phyloP scores from a whole-genome alignment of 306 rosid genomes.

The Gastrolobium bilobum region DNA sequence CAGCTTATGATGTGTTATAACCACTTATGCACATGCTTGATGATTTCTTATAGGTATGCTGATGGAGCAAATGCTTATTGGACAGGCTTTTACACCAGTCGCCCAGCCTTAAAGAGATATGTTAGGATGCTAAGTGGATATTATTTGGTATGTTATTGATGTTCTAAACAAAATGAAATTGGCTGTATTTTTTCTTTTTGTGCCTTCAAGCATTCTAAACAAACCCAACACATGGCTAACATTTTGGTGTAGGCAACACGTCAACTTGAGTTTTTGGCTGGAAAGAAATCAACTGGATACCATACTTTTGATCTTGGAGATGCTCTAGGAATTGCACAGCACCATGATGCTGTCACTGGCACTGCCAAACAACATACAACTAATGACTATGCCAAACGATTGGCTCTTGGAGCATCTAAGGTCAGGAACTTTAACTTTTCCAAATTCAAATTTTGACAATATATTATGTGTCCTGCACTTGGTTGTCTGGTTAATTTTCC shows the following conservation, averaged over 20 bases:
- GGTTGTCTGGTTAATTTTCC: conserved; percentile 22
- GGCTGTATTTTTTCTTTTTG: conserved; percentile 11
- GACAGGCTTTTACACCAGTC: conserved; percentile 91
- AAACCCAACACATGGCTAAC: conserved; percentile 10
- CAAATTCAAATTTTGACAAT: not conserved
- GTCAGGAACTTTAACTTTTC: conserved; percentile 51
- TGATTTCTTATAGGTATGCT: conserved; percentile 74
- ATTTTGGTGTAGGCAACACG: conserved; percentile 70
- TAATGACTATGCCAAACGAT: conserved; percentile 83
- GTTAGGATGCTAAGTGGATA: conserved; percentile 80
- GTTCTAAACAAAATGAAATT: conserved; percentile 16
- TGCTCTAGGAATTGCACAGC: conserved; percentile 88
- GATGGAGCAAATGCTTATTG: conserved; percentile 74
- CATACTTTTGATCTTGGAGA: conserved; percentile 70
- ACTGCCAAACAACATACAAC: conserved; percentile 92
- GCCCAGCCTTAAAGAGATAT: conserved; percentile 82
- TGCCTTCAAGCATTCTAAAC: conserved; percentile 5
- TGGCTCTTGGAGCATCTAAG: conserved; percentile 78
- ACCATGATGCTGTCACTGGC: conserved; percentile 89
- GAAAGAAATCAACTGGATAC: conserved; percentile 53
- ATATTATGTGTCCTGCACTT: conserved; percentile 13
- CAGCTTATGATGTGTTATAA: conserved; percentile 12
- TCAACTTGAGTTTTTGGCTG: conserved; percentile 75
- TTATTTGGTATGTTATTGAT: conserved; percentile 69
- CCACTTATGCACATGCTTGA: conserved; percentile 30